Evolutionary conservation across 257 asterid species (phyloP).

Genomic region (Nicotiana tabacum): DNA sequence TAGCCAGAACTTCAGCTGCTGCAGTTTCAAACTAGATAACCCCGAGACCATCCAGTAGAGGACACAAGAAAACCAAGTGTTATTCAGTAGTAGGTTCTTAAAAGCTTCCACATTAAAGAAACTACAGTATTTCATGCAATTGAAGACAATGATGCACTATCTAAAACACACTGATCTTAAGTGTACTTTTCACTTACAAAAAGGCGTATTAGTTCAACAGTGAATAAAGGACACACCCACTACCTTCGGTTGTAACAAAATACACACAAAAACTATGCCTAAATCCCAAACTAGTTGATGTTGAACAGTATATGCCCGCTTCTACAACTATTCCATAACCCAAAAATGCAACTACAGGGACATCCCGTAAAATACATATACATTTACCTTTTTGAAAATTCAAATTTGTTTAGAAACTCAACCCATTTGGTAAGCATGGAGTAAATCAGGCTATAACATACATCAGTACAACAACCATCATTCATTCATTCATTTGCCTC

Average conservation of each 20-base stretch:
- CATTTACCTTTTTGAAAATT: not conserved
- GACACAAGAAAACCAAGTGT: not conserved
- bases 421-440: not conserved
- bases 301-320: not conserved
- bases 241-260: not conserved
- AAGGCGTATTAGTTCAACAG: not conserved
- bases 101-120: not conserved
- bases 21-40: conserved; percentile 74
- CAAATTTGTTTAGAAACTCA: not conserved
- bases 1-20: conserved; percentile 82
- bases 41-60: not conserved
- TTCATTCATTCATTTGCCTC: not conserved
- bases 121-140: not conserved
- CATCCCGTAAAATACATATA: not conserved
- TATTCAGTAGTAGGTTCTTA: not conserved
- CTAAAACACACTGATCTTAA: not conserved
- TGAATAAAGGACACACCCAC: not conserved
- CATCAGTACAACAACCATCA: not conserved
- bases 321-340: not conserved
- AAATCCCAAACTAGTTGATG: not conserved
- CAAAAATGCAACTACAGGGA: not conserved
- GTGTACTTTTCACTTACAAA: not conserved
- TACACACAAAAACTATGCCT: not conserved
- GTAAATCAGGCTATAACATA: not conserved
- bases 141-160: not conserved